A percentile compares a stretch with the other conserved stretches of the same genome.
Evolutionary conservation across 2,329 filamentous ascomycete species (phyloP).

Genomic region (Fusarium sp.): DNA sequence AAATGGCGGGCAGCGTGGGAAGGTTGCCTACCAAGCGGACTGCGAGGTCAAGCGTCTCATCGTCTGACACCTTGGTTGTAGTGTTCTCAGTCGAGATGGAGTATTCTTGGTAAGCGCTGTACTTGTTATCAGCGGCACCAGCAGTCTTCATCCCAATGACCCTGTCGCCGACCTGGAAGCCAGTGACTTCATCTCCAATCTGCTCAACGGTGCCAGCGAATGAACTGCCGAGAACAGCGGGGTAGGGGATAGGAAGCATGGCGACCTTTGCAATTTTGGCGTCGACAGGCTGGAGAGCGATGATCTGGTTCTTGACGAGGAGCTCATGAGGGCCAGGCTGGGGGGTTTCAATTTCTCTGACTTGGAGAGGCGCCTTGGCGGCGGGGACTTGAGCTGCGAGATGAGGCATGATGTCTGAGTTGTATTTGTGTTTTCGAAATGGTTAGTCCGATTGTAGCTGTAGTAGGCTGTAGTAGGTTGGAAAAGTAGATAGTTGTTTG

Average conservation of each 20-base stretch:
- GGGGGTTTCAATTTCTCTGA: constrained; percentile 35
- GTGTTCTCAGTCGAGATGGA: constrained; percentile 16
- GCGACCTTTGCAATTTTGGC: constrained; percentile 41
- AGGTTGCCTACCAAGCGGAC: constrained; percentile 39
- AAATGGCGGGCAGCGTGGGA: constrained; percentile 34
- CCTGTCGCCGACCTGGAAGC: constrained; percentile 35
- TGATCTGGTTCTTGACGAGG: constrained; percentile 39
- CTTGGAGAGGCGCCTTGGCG: constrained; percentile 29
- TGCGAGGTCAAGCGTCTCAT: constrained; percentile 25
- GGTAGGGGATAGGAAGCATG: constrained; percentile 37
- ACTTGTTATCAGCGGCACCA: constrained; percentile 33
- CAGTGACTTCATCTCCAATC: constrained; percentile 16
- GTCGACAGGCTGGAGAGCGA: constrained; percentile 39
- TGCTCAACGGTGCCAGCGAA: constrained; percentile 36
- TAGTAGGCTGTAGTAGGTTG: background rate
- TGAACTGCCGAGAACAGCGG: constrained; percentile 31
- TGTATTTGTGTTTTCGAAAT: accelerated
- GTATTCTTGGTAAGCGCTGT: constrained; percentile 36
- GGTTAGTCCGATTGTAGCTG: background rate
- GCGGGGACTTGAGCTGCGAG: constrained; percentile 33
- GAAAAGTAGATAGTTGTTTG: accelerated
- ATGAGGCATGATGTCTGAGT: constrained; percentile 18
- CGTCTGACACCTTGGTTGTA: constrained; percentile 26
- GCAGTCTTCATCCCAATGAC: constrained; percentile 38
- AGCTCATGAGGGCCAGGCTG: constrained; percentile 36